A percentile compares a stretch with the other conserved stretches of the same genome.
phyloP scores from a whole-genome alignment of 345 rosid species.

The Lepidium africanum region DNA sequence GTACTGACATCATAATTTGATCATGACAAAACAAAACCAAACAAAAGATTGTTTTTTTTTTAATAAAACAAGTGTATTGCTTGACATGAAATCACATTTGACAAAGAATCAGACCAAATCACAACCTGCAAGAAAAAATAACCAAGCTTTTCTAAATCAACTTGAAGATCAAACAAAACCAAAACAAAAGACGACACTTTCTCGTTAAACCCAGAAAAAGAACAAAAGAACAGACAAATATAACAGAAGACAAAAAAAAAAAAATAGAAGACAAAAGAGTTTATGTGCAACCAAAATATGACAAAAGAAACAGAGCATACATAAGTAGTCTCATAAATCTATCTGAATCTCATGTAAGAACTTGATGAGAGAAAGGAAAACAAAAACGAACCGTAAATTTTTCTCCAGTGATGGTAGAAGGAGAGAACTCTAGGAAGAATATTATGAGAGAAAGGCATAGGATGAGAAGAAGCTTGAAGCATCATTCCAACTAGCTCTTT shows the following conservation, averaged over 20 bases:
- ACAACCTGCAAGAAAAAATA: background rate
- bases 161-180: background rate
- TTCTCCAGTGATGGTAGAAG: constrained; percentile 94
- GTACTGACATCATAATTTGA: constrained; percentile 31
- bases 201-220: background rate
- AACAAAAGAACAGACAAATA: no score
- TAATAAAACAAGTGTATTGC: constrained; percentile 19
- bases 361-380: background rate
- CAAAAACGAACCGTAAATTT: constrained; percentile 61
- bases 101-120: constrained; percentile 20
- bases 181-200: background rate
- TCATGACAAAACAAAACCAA: constrained; percentile 23
- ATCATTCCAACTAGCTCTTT: constrained; percentile 86
- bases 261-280: background rate
- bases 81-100: constrained; percentile 25
- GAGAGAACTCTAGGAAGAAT: constrained; percentile 93
- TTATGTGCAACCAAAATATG: background rate
- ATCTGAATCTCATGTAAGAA: background rate
- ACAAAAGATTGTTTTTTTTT: background rate
- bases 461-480: constrained; percentile 84
- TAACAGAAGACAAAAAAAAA: background rate
- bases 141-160: background rate
- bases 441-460: constrained; percentile 98
- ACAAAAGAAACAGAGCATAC: constrained; percentile 9
- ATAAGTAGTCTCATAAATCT: background rate